Evolutionary conservation across 1,139 yeast species (phyloP), one percentile per base, ranked within the genome.

Genomic region (Taphrina pruni): DNA sequence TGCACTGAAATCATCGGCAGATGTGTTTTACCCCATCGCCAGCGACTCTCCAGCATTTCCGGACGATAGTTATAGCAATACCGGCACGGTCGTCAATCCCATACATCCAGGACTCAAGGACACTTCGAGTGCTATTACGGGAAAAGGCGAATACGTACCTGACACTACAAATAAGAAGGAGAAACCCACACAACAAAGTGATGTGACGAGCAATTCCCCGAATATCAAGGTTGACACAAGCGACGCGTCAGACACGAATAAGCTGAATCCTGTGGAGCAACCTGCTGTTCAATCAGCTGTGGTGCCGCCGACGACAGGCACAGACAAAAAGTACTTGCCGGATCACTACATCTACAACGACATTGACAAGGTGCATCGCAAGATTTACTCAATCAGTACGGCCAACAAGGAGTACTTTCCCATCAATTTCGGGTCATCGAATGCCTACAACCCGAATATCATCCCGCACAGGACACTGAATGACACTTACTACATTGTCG

Each of bases 361-460:
- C 32, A 32, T 56, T 35, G 50, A 58, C 20, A 58, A 46, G 9
- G 52, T 43, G 6, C 54, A 58, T 32, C 62, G 54, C 21, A 45
- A 9, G n/a, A 54, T 58, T 7, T 58, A n/a, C 52, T 58, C 62
- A 20, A 35, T 58, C 14, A 36, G 50, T n/a, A 58, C 62, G 12
- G 20, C 51, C 8, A 41, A 58, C 62, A 21, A 45, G 43, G 45
- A 35, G 26, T 64, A 64, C 32, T 54, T 64, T 36, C 60, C 50
- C 6, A 57, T 64, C 39, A 48, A 35, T 14, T 55, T 64, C 17
- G 60, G 36, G 9, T 39, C 35, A 9, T 32, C 48, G 5, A 32
- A 21, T 14, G 62, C 62, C 8, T 64, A 54, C 41, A 64, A 64
- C 36, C 67, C 67, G 8, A 64, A 57, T 39, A 64, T 64, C 36